Conservation (phyloP, 1,284 basidiomycete species). For the Ustilago nuda region DNA sequence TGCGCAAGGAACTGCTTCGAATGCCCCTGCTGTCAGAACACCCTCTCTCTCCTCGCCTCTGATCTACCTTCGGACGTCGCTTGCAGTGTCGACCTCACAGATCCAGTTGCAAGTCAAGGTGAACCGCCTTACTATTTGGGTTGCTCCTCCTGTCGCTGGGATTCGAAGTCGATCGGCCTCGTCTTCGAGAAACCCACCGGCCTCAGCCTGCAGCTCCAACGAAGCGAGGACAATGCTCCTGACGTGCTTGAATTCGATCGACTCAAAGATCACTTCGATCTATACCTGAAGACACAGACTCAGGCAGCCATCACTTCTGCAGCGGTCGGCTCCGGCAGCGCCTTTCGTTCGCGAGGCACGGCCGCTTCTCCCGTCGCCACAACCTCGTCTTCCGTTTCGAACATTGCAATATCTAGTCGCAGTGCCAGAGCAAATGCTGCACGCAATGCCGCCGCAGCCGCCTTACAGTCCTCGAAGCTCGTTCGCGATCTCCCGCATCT, state of each 20-base stretch:
- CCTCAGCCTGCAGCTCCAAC: conserved; percentile 72
- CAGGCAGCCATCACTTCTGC: conserved; percentile 44
- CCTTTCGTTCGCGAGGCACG: conserved; percentile 16
- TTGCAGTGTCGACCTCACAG: conserved; percentile 40
- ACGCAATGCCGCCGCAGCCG: conserved; percentile 36
- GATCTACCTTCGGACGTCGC: conserved; percentile 74
- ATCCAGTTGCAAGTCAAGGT: conserved; percentile 72
- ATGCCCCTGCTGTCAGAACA: conserved; percentile 91
- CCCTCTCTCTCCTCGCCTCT: conserved; percentile 85
- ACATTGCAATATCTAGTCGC: conserved; percentile 6
- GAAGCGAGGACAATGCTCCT: conserved; percentile 42
- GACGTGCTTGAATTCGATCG: conserved; percentile 55
- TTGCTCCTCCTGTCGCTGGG: conserved; percentile 94
- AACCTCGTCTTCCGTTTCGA: conserved; percentile 8
- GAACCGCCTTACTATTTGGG: conserved; percentile 89
- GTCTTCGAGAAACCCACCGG: conserved; percentile 96
- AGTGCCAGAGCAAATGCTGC: conserved; percentile 35
- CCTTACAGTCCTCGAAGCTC: conserved; percentile 47
- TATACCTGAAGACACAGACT: conserved; percentile 43
- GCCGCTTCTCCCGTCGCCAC: conserved; percentile 9
- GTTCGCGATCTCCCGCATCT: conserved; percentile 55
- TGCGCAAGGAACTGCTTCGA: conserved; percentile 97
- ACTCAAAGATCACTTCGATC: conserved; percentile 58
- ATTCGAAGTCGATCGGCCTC: conserved; percentile 87
- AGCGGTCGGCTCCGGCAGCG: conserved; percentile 30